These are phyloP conservation scores for Boletus sensibilis DNA, from an alignment of 768 basidiomycete species.

Conservation along the genomic window DNA sequence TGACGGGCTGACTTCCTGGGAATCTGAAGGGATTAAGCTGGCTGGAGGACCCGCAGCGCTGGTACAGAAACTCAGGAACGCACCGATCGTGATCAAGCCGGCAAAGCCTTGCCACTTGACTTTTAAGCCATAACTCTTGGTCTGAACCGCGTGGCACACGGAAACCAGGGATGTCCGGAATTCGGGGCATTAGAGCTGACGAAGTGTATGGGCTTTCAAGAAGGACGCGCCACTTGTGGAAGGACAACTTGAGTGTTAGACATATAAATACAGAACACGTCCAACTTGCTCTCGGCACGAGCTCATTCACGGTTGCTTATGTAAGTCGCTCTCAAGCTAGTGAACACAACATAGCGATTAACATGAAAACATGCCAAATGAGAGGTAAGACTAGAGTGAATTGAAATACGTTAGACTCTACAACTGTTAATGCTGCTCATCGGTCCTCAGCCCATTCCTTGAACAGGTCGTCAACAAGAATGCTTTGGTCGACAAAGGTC, in stretches of 20 bases:
- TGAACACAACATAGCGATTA: constrained; percentile 18
- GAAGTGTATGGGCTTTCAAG: neutral
- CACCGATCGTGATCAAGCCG: constrained; percentile 63
- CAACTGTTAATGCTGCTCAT: constrained; percentile 40
- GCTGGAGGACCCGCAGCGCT: neutral
- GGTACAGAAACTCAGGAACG: constrained; percentile 20
- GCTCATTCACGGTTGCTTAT: constrained; percentile 14
- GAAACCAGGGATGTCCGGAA: constrained; percentile 71
- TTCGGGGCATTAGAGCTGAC: constrained; percentile 42
- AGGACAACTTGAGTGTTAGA: neutral
- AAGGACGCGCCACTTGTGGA: neutral
- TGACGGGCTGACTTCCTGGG: constrained; percentile 95
- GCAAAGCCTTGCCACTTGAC: constrained; percentile 63
- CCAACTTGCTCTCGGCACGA: neutral
- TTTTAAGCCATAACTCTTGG: constrained; percentile 65
- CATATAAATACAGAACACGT: neutral
- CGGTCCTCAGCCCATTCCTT: constrained; percentile 95
- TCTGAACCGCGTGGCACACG: constrained; percentile 54
- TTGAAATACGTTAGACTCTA: constrained; percentile 28
- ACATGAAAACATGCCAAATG: constrained; percentile 18
- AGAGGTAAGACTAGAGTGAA: constrained; percentile 20
- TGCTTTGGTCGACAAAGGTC: neutral
- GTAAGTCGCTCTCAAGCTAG: constrained; percentile 15
- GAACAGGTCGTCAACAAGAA: constrained; percentile 21
- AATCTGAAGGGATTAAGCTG: constrained; percentile 52